A percentile compares a stretch with the other conserved stretches of the same genome.
Conservation (phyloP, 768 basidiomycete species). For the Lactarius indigo region DNA sequence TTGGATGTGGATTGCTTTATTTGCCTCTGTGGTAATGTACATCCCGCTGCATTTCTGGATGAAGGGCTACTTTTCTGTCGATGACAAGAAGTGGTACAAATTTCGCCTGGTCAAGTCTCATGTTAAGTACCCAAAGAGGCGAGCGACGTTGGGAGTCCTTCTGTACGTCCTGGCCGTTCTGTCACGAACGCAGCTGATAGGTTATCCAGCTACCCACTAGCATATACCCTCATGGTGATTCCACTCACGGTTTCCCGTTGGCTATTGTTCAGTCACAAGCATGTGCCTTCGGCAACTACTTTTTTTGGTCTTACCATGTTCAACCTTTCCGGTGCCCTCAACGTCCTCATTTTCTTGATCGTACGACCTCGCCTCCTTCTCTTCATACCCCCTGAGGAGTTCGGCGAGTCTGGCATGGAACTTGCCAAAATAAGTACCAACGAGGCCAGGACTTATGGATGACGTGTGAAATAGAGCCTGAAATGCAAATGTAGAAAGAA, state of each 20-base stretch:
- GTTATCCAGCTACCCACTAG: conserved; percentile 36
- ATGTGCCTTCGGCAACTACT: conserved; percentile 33
- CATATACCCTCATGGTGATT: conserved; percentile 39
- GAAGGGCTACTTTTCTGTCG: conserved; percentile 34
- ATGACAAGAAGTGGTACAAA: conserved; percentile 35
- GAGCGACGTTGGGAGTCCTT: conserved; percentile 24
- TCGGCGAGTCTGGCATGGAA: background rate
- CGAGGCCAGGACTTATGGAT: too few species aligned
- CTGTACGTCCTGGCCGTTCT: conserved; percentile 27
- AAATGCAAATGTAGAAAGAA: background rate
- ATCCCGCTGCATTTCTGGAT: conserved; percentile 37
- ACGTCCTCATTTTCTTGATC: conserved; percentile 38
- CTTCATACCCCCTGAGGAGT: conserved; percentile 25
- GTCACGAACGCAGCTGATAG: background rate
- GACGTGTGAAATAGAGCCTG: background rate
- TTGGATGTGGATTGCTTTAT: conserved; percentile 43
- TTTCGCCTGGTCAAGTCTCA: conserved; percentile 25
- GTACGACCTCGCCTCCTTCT: conserved; percentile 37
- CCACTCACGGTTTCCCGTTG: conserved; percentile 42
- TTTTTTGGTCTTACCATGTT: conserved; percentile 34
- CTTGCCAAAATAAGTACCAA: background rate
- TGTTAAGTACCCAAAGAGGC: conserved; percentile 9
- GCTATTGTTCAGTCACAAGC: conserved; percentile 31
- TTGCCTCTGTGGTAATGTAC: conserved; percentile 36
- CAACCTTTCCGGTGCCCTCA: conserved; percentile 39